Evolutionary conservation across 1,284 basidiomycete genomes (phyloP), one percentile per base, ranked within the genome.

Genomic region (Gymnopus androsaceus): DNA sequence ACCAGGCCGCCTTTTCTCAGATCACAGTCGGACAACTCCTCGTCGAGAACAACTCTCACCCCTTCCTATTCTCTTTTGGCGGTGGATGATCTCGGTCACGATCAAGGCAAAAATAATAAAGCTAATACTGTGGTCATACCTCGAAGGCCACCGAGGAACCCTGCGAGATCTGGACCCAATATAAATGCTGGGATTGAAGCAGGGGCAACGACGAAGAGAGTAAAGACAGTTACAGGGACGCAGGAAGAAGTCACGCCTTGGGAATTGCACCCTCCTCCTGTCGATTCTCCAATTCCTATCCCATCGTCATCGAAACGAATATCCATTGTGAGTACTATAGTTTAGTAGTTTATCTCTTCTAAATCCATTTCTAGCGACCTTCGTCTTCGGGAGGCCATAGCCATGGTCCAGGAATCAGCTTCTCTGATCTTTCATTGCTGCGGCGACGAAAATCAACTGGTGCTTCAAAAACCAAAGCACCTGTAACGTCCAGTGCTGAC

Each of bases 261-360:
- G 75, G 75, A 75, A 63, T 51, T 75, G 27, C 63, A 68, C 58
- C 73, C 73, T 34, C 71, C 72, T 9, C 58, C 67, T 62, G 53
- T 66, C 66, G 51, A 66, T 64, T 28, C 45, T 31, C 15, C 34
- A 15, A 30, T 6, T 23, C 21, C n/a, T 38, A 33, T n/a, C 14
- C 48, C 37, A 27, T 52, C 50, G 44, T 17, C 34, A 11, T 46
- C 44, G 9, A 52, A 52, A 21, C 30, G 23, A 17, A 21, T 34
- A 28, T 33, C 41, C 14, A 31, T 7, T 8, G 41, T 45, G 44
- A 53, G 40, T 30, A 40, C 19, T 36, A 28, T 9, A 40, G 33
- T n/a, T 34, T 15, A 11, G 23, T 37, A 6, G 19, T 34, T 37
- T 6, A 34, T 34, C 11, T 34, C n/a, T 15, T 5, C 33, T 11